These are phyloP conservation scores for Penstemon eatonii DNA, from an alignment of 257 asterid species.

Conservation along the genomic window DNA sequence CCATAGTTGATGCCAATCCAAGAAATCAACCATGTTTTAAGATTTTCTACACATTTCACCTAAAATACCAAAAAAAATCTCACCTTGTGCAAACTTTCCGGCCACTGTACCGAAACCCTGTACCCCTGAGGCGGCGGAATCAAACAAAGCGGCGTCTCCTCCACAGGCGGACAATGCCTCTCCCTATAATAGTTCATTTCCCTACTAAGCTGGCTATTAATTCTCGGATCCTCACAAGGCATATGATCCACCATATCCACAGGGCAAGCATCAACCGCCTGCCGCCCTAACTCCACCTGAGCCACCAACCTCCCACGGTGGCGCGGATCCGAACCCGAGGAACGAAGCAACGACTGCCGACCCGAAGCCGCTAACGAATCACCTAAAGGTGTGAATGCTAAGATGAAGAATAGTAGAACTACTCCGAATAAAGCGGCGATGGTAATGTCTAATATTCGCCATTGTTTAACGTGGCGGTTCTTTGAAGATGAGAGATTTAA, in stretches of 20 bases:
- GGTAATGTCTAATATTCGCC: constrained; percentile 46
- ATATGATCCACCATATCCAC: constrained; percentile 82
- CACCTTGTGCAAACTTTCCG: constrained; percentile 91
- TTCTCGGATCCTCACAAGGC: constrained; percentile 97
- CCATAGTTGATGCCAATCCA: no score
- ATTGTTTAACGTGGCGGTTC: constrained; percentile 34
- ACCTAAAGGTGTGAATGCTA: constrained; percentile 46
- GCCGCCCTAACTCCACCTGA: constrained; percentile 45
- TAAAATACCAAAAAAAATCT: no score
- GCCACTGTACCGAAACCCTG: constrained; percentile 85
- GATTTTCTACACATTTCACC: no score
- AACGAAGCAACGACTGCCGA: constrained; percentile 34
- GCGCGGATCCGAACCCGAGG: constrained; percentile 41
- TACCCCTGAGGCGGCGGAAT: constrained; percentile 89
- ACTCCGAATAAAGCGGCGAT: constrained; percentile 42
- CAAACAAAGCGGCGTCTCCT: constrained; percentile 85
- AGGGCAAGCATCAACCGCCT: constrained; percentile 58
- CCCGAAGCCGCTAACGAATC: constrained; percentile 44
- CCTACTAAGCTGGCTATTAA: constrained; percentile 86
- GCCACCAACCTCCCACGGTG: constrained; percentile 39
- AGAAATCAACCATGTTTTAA: no score
- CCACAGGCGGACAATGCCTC: constrained; percentile 86
- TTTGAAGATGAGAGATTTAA: constrained; percentile 39
- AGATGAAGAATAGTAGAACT: constrained; percentile 45
- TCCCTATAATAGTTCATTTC: constrained; percentile 95